Evolutionary conservation across 176 grass and related monocot genomes (phyloP), one percentile per base, ranked within the genome.

Genomic region (Areca catechu): DNA sequence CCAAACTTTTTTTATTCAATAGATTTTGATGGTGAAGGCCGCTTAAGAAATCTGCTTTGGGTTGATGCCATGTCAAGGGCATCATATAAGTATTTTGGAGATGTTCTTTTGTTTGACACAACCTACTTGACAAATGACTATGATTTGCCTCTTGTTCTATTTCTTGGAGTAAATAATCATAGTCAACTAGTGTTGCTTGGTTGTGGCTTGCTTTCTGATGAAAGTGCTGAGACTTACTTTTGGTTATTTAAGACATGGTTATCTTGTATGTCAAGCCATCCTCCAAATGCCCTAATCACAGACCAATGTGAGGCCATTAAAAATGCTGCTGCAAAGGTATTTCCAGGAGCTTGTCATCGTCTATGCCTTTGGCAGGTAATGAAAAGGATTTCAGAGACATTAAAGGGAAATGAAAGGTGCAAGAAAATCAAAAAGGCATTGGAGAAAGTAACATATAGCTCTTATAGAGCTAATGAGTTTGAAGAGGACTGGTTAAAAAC

Each of bases 291-390:
- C 57, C 69, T 92, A 30, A 82, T 98, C 73, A 88, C 83, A 4
- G 93, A 98, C 24, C 77, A 92, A 43, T 91, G 81, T 22, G 79
- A 88, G 62, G 69, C 80, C 55, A 85, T 92, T 70, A 28, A 86
- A 66, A 84, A 79, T 68, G 79, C 87, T 3, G 68, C 88, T 65
- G 56, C 65, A 71, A 82, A 82, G 69, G 77, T 78, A 66, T 80
- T 85, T 53, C 81, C 87, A 57, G 61, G 70, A 76, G 85, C 77
- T 69, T 79, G 62, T 15, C 80, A 85, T 74, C 83, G 93, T 61
- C 70, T 98, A 61, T 98, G 87, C 58, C 77, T 90, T 62, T 79
- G 73, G 64, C 80, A 82, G 54, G 84, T 98, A 61, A 79, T 98
- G 80, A 97, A 77, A 80, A 81, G 80, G 61, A 56, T 98, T 52